Base-by-base conservation (phyloP, 129 eudicot genomes). In the sunflower (Helianthus annuus) region DNA sequence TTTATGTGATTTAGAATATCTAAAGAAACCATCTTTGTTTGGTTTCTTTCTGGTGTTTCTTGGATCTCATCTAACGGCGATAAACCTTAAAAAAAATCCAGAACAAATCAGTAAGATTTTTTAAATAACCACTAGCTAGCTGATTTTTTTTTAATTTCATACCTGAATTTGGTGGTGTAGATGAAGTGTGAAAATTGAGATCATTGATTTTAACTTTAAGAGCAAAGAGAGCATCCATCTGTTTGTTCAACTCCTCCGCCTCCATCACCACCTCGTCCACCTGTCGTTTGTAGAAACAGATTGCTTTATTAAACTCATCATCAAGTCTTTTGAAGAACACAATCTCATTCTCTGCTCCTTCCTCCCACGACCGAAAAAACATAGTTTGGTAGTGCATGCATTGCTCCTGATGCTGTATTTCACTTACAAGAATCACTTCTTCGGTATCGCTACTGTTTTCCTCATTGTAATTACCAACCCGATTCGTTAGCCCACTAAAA, bases 181-280 rank as follows among this genome's bases (percentile, higher is more conserved):
- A 27, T 27, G 3, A 27, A 27, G 32, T 27, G 32, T 61, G 29
- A 48, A 27, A 48, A 57, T 15, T 15, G 3, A 83, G 89, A 44
- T 79, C 57, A 56, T 55, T 79, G 16, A 81, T 82, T 53, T 24
- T 79, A 13, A 84, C 7, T 40, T 83, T 58, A 59, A 87, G 79
- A 73, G 87, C 89, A 74, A 82, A 72, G 12, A 87, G 78, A 14
- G 87, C 89, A 77, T 87, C 85, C 89, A 84, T 84, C 75, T 87
- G 89, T 56, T 80, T 84, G 19, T 72, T 84, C 68, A 87, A 68
- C 22, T 62, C 72, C 54, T 82, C 79, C 5, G 90, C 94, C 36
- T 84, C 84, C 27, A 45, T 40, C 48, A 77, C 57, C 61, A 77
- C 78, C 45, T 87, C 87, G 42, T 82, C 78, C 56, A 87, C 87